phyloP scores from a whole-genome alignment of 371 early-diverging fungal species.

The Apophysomyces ossiformis region DNA sequence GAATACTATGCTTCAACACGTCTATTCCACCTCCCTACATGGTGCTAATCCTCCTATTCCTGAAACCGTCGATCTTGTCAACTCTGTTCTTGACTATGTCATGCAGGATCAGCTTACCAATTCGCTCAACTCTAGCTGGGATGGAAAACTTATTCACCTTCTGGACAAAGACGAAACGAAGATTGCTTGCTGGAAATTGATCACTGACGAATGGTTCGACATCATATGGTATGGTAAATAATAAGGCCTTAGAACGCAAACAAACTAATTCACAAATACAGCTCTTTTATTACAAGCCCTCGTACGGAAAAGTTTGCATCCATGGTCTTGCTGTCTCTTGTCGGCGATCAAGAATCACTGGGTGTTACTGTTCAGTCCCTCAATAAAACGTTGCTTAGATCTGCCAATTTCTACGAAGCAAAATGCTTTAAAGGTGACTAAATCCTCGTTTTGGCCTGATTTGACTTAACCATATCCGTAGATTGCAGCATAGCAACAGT shows the following conservation, averaged over 20 bases:
- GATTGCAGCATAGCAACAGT: slow-evolving; percentile 29
- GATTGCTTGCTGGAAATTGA: slow-evolving; percentile 59
- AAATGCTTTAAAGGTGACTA: slow-evolving; percentile 49
- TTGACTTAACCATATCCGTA: slow-evolving; percentile 10
- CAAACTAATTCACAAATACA: slow-evolving; percentile 16
- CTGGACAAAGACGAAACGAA: slow-evolving; percentile 30
- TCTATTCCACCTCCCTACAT: slow-evolving; percentile 27
- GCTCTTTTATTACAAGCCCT: slow-evolving; percentile 30
- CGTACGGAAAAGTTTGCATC: slow-evolving; percentile 21
- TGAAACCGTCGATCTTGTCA: slow-evolving; percentile 20
- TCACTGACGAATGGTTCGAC: slow-evolving; percentile 64
- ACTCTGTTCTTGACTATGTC: slow-evolving; percentile 31
- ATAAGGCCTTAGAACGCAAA: not conserved
- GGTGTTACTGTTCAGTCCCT: slow-evolving; percentile 35
- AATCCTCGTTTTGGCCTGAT: slow-evolving; percentile 7
- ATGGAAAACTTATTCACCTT: slow-evolving; percentile 42
- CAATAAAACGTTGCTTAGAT: slow-evolving; percentile 46
- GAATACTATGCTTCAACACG: slow-evolving; percentile 41
- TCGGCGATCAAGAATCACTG: slow-evolving; percentile 5
- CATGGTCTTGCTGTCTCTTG: slow-evolving; percentile 27
- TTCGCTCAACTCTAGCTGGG: slow-evolving; percentile 34
- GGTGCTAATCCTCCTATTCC: not conserved
- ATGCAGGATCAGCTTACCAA: slow-evolving; percentile 5
- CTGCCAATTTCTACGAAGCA: slow-evolving; percentile 64
- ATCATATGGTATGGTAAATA: slow-evolving; percentile 36